Evolutionary conservation across 805 yeast species (phyloP).

Genomic region (Ogataea henricii): DNA sequence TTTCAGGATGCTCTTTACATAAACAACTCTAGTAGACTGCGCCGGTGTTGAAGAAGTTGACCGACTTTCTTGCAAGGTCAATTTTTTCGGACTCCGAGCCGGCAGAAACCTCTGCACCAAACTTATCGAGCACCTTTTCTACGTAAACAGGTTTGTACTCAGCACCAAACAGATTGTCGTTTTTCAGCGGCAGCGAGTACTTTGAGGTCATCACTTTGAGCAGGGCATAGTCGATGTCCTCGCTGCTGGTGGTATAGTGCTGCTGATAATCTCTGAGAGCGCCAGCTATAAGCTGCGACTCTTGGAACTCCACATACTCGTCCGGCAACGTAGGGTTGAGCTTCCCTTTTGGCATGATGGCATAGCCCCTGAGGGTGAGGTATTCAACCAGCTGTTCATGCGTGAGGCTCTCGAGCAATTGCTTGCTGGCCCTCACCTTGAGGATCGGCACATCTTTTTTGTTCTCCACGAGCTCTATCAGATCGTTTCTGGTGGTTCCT

Average conservation of each 20-base stretch:
- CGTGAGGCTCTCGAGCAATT: neutral
- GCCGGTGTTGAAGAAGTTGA: slow-evolving; percentile 5
- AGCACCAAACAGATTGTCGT: neutral
- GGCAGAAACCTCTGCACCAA: neutral
- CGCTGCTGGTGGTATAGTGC: neutral
- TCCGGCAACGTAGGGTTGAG: neutral
- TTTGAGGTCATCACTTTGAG: neutral
- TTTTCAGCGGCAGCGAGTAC: neutral
- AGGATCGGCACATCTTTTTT: slow-evolving; percentile 6
- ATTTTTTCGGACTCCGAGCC: neutral
- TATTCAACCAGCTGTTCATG: slow-evolving; percentile 5
- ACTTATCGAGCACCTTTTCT: neutral
- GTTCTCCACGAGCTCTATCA: slow-evolving; percentile 1
- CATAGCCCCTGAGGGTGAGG: slow-evolving; percentile 4
- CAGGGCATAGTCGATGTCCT: slow-evolving; percentile 1
- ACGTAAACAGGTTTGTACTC: slow-evolving; percentile 1
- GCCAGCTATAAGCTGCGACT: neutral
- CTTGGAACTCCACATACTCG: slow-evolving; percentile 2
- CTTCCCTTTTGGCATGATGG: slow-evolving; percentile 6
- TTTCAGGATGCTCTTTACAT: too few relatives aligned
- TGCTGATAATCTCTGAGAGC: neutral
- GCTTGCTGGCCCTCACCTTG: neutral
- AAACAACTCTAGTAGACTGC: neutral
- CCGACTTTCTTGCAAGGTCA: neutral
- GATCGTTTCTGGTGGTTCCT: neutral